Evolutionary conservation across 2,329 filamentous ascomycete species (phyloP), one percentile per base, ranked within the genome.

Genomic region (Verticillium klebahnii): DNA sequence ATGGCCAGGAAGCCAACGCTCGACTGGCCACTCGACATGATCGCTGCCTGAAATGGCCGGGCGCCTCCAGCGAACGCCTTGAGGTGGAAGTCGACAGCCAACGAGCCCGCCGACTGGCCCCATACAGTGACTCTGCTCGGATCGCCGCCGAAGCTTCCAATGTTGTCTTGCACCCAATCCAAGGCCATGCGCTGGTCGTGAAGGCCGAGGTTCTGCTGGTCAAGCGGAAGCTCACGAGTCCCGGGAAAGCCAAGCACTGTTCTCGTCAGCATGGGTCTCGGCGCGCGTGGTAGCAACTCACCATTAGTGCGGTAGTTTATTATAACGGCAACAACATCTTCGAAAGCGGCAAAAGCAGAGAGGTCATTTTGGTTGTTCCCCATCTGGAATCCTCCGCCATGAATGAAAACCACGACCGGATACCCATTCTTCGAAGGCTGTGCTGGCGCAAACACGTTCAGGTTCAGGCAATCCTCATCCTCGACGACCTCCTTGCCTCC

Each of bases 161-260:
- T 68, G 34, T 72, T 75, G 9, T 74, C 72, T 1, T 69, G 68
- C 8, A 75, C 25, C 71, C 71, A 75, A 14, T 74, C 69, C 0
- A 74, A 68, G 2, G 70, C 73, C 6, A 66, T 65, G 5, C 73
- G 67, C 32, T 72, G 68, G 55, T 72, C 69, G n/a, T 70, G 64
- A 0, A 72, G 31, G 3, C 70, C 68, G 15, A 72, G 64, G 36
- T 36, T 36, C 14, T 36, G 34, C 34, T 36, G 9, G 34, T 36
- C 34, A 3, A 11, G n/a, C 15, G 59, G 36, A 17, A 65, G 32
- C 2, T 60, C 61, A 2, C 23, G 58, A 1, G 58, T 40, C 14
- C 58, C 17, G 1, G 61, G 61, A 36, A 63, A 64, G 2, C 63
- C 63, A 55, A 72, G 69, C 7, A 70, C 70, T 72, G 5, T 12